phyloP scores from a whole-genome alignment of 805 yeast species.

The Myxozyma udenii region DNA sequence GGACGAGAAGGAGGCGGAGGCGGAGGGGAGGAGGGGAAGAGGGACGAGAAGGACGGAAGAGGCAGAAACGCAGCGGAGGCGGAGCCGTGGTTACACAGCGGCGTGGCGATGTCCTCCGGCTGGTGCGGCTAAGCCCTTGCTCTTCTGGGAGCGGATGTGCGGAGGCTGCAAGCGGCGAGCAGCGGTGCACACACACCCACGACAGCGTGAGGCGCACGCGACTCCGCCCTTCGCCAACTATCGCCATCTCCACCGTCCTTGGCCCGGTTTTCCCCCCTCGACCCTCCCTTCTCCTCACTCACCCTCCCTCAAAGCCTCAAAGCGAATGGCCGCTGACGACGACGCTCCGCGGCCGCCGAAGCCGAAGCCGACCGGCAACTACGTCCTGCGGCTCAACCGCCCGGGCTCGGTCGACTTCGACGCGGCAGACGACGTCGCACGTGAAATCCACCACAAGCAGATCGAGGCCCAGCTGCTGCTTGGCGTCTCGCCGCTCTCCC shows the following conservation, averaged over 20 bases:
- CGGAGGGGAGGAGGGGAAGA: neutral
- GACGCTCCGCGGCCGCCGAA: neutral
- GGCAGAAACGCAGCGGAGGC: neutral
- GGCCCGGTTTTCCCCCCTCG: neutral
- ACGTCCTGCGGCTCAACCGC: slow-evolving; percentile 18
- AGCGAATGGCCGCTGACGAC: neutral
- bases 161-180: neutral
- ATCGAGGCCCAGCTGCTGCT: slow-evolving; percentile 25
- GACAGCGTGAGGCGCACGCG: neutral
- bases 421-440: slow-evolving; percentile 8
- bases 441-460: slow-evolving; percentile 9
- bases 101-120: too few species aligned
- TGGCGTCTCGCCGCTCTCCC: slow-evolving; percentile 24
- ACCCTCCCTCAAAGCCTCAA: too few species aligned
- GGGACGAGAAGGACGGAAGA: neutral
- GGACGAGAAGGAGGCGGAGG: neutral
- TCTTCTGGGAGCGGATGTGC: too few species aligned
- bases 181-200: neutral
- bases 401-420: slow-evolving; percentile 17
- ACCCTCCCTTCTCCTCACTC: neutral
- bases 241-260: neutral
- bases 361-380: slow-evolving; percentile 2
- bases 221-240: neutral
- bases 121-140: too few species aligned
- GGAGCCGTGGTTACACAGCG: too few species aligned